Base-by-base conservation (phyloP, 306 rosid genomes). In the Begonia loranthoides region DNA sequence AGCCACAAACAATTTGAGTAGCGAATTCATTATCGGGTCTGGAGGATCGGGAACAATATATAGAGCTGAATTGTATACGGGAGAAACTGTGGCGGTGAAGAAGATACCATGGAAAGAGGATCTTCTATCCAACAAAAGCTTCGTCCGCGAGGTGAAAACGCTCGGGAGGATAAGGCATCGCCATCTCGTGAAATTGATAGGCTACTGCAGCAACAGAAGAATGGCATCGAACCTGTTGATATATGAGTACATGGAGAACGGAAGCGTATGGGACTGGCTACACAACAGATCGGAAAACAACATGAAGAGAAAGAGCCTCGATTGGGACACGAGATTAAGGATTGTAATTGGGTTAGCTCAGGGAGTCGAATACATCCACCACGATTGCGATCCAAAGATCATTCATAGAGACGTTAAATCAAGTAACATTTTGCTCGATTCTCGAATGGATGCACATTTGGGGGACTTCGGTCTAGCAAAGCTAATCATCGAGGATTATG, bases 391-490 rank as follows among this genome's bases (percentile, higher is more conserved):
- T 8, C 95, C 97, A 6, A 90, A 60, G 74, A 85, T 90, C 61
- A 57, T 90, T 54, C 97, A 90, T 59, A 72, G 97, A 58, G 99
- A 90, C 74, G 76, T 90, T 55, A 86, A 90, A 59, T 60, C 99
- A 15, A 76, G 94, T 79, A 90, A 90, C 43, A 47, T 90, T 14
- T 63, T 90, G 76, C 79, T 90, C 9, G 94, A 90, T 71, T 78
- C 92, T 41, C 70, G 70, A 45, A 74, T 90, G 99, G 92, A 86
- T 19, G 92, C 99, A 41, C 99, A 90, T 66, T 74, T 90, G 76
- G 95, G 99, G 28, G 99, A 90, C 57, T 90, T 86, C 11, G 99
- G 99, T 40, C 78, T 90, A 28, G 99, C 99, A 41, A 90, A 86
- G 61, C 57, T 73, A 22, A 49, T 86, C 10, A 19, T 49, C 1